phyloP scores from a whole-genome alignment of 2,329 filamentous ascomycete genomes.

The Trichoderma semiorbis region DNA sequence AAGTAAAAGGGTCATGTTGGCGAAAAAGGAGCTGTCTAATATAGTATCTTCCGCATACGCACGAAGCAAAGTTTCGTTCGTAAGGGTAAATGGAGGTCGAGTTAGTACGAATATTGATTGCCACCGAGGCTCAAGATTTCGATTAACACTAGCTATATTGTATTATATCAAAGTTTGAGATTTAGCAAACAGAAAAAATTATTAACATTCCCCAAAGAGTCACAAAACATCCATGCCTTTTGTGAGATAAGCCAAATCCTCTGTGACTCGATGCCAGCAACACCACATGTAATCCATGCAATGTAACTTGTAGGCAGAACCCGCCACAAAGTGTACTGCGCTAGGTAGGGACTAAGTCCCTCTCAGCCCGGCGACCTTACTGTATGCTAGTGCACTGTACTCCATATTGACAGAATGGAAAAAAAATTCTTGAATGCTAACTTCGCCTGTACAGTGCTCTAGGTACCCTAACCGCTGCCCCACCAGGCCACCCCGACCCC shows the following conservation, averaged over 20 bases:
- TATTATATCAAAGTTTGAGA: constrained; percentile 3
- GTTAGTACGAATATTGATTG: background rate
- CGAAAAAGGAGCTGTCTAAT: background rate
- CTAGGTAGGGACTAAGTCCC: background rate
- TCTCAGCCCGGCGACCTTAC: background rate
- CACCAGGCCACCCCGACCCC: background rate
- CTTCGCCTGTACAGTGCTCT: constrained; percentile 10
- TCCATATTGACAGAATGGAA: background rate
- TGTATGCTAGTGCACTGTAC: background rate
- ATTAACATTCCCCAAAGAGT: background rate
- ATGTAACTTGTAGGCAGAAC: background rate
- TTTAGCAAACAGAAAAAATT: background rate
- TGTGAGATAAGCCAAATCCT: background rate
- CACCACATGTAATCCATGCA: background rate
- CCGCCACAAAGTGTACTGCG: background rate
- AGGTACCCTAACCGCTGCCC: constrained; percentile 26
- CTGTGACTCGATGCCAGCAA: background rate
- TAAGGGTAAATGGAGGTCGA: background rate
- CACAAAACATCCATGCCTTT: background rate
- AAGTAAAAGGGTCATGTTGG: background rate
- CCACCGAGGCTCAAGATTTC: background rate
- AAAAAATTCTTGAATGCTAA: constrained; percentile 18
- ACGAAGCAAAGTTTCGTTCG: background rate
- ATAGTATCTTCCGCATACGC: background rate
- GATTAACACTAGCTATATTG: background rate